Base-by-base conservation (phyloP, 352 stramenopile species). In the Phytophthora gonapodyides region DNA sequence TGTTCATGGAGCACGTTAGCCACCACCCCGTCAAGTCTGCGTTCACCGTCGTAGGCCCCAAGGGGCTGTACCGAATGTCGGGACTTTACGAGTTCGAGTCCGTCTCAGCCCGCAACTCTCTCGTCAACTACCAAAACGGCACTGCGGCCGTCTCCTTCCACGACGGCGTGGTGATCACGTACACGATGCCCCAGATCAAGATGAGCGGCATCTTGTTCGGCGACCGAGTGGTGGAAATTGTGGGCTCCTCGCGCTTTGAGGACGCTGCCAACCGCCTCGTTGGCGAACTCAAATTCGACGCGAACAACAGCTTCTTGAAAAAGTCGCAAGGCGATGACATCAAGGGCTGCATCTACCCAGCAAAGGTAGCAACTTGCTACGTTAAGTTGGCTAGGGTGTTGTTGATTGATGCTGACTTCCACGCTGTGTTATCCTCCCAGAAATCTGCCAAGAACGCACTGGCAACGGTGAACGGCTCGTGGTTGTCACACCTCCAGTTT, bases 101-200 rank as follows among this genome's bases (percentile, higher is more conserved):
- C 1, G 47, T 78, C 49, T 86, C 82, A 16, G 87, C 66, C 47
- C 73, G 80, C 17, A 92, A 89, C 54, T 76, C 83, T 7, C 84
- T 92, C 30, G 67, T 72, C 52, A 92, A 90, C 64, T 73, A 84
- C 58, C 79, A 93, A 71, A 58, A 76, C 40, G 77, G 79, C 11
- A 64, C 57, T 0, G 63, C 62, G 6, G 69, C 52, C 19, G 67
- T 93, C 46, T 56, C 63, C 30, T 93, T 90, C 65, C 63, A 77
- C 24, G 78, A 86, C 38, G 78, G 76, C 12, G 67, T 77, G 16
- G 52, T 65, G 11, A 76, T 93, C 63, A 78, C 71, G 41, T 89
- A 89, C 66, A 87, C 77, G 0, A 69, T 91, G 52, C 81, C 83
- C 13, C 80, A 93, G 59, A 88, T 93, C 70, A 92, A 90, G 61